Evolutionary conservation across 148 eudicot genomes (phyloP).

Genomic region (Fagopyrum tataricum): DNA sequence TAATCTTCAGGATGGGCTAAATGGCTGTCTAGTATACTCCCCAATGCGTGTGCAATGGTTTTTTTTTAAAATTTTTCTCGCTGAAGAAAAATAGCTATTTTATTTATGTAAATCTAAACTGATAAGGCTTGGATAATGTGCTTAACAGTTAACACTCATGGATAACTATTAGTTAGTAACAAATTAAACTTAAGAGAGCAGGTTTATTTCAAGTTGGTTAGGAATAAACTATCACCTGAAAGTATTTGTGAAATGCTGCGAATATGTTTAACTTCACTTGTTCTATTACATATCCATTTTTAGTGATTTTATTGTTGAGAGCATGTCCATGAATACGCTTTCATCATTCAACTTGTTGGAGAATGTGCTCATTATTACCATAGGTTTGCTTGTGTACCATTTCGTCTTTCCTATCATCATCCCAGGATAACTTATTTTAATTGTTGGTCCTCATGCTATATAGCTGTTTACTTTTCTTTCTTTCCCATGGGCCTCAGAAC

Average conservation of each 20-base stretch:
- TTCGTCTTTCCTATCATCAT: background rate
- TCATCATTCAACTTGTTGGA: background rate
- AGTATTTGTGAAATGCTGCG: background rate
- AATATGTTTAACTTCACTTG: background rate
- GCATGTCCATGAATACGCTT: background rate
- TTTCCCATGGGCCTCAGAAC: background rate
- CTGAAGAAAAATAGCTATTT: background rate
- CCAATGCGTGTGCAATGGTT: background rate
- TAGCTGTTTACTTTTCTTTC: background rate
- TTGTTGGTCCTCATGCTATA: background rate
- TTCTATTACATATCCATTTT: background rate
- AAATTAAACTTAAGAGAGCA: too few species aligned
- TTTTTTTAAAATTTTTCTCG: background rate
- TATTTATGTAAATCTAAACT: background rate
- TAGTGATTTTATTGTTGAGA: background rate
- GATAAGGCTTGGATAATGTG: background rate
- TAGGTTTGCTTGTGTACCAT: background rate
- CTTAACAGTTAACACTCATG: background rate
- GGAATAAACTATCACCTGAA: background rate
- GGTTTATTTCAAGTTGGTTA: too few species aligned
- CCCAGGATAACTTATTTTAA: background rate
- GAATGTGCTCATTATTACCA: background rate
- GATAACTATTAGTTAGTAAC: too few species aligned
- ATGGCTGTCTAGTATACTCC: background rate
- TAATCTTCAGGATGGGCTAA: too few species aligned